phyloP scores from a whole-genome alignment of 176 grass and related monocot genomes.

The Elaeis guineensis region DNA sequence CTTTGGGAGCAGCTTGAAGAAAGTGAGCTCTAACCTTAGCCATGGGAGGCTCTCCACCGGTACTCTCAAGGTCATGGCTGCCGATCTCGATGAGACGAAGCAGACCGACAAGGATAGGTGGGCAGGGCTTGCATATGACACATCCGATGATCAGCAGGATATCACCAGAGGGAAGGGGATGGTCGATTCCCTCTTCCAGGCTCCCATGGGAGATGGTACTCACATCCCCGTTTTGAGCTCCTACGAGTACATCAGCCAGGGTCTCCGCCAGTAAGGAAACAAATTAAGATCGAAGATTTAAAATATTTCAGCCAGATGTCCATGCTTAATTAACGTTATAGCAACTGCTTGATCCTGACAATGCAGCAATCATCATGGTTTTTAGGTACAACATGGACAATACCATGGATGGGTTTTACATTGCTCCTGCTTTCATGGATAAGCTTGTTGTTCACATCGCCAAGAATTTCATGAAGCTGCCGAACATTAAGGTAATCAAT shows the following conservation, averaged over 20 bases:
- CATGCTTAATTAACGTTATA: too few relatives aligned
- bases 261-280: conserved; percentile 11
- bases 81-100: conserved; percentile 15
- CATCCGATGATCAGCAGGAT: conserved; percentile 23
- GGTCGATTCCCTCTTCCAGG: conserved; percentile 21
- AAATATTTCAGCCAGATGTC: not conserved
- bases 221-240: conserved; percentile 19
- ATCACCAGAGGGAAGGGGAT: conserved; percentile 21
- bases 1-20: too few relatives aligned
- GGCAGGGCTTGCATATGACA: conserved; percentile 5
- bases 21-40: too few relatives aligned
- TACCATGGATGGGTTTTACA: conserved; percentile 21
- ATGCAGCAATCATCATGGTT: too few relatives aligned
- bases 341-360: too few relatives aligned
- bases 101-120: conserved; percentile 10
- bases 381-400: conserved; percentile 12
- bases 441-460: conserved; percentile 23
- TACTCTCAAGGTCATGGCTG: conserved; percentile 17
- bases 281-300: not conserved
- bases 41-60: too few relatives aligned
- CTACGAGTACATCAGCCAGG: conserved; percentile 22
- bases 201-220: conserved; percentile 22
- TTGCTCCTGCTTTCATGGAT: conserved; percentile 25
- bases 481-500: conserved; percentile 17
- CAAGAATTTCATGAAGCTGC: conserved; percentile 20